These are phyloP conservation scores for Schizosaccharomyces japonicus DNA, from an alignment of 805 yeast genomes.

Conservation along the genomic window DNA sequence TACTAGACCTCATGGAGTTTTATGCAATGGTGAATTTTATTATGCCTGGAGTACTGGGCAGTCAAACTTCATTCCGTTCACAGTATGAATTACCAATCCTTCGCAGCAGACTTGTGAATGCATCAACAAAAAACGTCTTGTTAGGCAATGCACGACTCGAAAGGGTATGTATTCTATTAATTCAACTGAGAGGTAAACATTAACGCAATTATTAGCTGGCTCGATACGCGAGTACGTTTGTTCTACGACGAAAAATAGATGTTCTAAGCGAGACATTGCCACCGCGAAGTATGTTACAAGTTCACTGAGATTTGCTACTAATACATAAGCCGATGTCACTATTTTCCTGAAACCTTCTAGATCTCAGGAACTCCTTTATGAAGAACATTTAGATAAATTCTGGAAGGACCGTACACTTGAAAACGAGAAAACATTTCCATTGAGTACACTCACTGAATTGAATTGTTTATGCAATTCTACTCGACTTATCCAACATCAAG, in stretches of 20 bases:
- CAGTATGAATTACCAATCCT: slow-evolving; percentile 47
- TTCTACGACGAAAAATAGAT: background rate
- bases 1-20: slow-evolving; percentile 71
- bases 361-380: background rate
- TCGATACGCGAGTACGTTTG: background rate
- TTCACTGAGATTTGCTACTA: background rate
- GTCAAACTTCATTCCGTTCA: slow-evolving; percentile 21
- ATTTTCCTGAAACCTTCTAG: background rate
- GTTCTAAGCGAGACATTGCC: background rate
- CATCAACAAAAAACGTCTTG: slow-evolving; percentile 24
- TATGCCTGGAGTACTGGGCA: slow-evolving; percentile 63
- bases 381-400: background rate
- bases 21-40: slow-evolving; percentile 58
- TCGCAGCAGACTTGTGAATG: slow-evolving; percentile 42
- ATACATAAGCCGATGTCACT: background rate
- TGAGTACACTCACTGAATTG: background rate
- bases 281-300: background rate
- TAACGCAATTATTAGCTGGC: background rate
- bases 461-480: background rate
- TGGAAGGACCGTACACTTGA: background rate
- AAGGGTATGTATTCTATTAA: slow-evolving; percentile 17
- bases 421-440: background rate
- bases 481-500: background rate
- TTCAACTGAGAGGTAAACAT: too few species aligned
- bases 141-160: slow-evolving; percentile 38